These are phyloP conservation scores for Carnegiea gigantea DNA, from an alignment of 179 eudicot species.

Conservation along the genomic window DNA sequence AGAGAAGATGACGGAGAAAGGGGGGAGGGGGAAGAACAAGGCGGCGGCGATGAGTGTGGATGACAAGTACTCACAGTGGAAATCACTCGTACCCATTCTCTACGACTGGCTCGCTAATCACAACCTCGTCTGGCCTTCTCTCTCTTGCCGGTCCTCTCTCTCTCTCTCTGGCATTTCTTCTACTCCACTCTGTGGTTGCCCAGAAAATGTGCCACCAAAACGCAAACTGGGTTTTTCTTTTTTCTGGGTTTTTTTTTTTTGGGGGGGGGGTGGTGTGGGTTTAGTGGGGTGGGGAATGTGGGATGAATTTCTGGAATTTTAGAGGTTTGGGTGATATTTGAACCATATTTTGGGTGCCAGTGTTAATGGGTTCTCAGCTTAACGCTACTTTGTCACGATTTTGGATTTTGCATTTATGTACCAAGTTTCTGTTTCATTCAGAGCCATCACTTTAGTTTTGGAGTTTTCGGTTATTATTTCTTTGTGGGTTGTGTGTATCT, in stretches of 20 bases:
- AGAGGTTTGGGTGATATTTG: background rate
- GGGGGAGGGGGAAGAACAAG: conserved; percentile 15
- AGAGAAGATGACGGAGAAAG: conserved; percentile 27
- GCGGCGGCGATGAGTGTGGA: background rate
- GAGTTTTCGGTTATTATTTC: background rate
- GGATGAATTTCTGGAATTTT: background rate
- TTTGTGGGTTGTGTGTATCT: background rate
- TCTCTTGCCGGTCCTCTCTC: conserved; percentile 70
- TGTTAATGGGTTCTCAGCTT: background rate
- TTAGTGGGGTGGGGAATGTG: background rate
- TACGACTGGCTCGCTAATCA: conserved; percentile 96
- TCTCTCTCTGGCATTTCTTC: conserved; percentile 3
- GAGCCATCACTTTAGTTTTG: background rate
- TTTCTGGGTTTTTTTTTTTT: too few species aligned
- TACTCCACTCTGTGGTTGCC: background rate
- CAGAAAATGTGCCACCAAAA: background rate
- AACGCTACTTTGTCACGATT: background rate
- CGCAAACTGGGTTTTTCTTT: background rate
- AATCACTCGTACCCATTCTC: conserved; percentile 79
- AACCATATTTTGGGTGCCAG: background rate
- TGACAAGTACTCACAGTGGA: conserved; percentile 82
- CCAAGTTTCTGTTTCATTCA: background rate
- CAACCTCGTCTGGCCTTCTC: conserved; percentile 96
- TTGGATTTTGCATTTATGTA: background rate
- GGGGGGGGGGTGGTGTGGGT: background rate